phyloP scores from a whole-genome alignment of 768 basidiomycete species.

The Auriscalpium vulgare region DNA sequence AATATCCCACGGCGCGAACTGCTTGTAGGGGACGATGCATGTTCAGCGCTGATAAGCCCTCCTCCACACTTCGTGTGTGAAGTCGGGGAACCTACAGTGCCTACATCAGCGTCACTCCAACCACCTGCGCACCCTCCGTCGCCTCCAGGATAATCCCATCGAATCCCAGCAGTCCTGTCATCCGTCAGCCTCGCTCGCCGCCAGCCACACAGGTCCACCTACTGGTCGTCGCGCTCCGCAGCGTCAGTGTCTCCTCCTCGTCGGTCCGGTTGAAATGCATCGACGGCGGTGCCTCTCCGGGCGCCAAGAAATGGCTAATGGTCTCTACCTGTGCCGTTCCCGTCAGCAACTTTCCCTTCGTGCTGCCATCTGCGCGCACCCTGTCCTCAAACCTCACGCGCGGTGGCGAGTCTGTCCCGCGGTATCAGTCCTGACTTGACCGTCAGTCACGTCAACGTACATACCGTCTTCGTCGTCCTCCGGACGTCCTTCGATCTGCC shows the following conservation, averaged over 20 bases:
- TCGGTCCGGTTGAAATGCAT: conserved; percentile 78
- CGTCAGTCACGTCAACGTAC: neutral
- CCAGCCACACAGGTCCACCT: conserved; percentile 23
- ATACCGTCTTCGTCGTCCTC: conserved; percentile 81
- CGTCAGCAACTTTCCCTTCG: neutral
- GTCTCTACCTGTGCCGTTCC: conserved; percentile 56
- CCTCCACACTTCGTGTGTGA: no score
- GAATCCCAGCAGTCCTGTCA: conserved; percentile 57
- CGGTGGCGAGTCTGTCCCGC: conserved; percentile 56
- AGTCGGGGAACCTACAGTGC: no score
- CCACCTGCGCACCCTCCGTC: conserved; percentile 69
- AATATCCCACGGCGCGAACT: no score
- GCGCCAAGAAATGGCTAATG: conserved; percentile 70
- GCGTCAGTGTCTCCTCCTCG: conserved; percentile 61
- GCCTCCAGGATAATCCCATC: conserved; percentile 78
- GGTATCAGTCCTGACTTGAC: neutral
- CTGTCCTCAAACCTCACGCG: conserved; percentile 66
- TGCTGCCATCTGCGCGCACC: conserved; percentile 27
- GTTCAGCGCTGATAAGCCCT: no score
- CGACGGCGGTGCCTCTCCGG: conserved; percentile 65
- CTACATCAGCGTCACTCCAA: conserved; percentile 62
- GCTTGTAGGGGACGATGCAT: no score
- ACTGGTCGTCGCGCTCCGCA: conserved; percentile 66
- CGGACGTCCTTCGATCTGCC: conserved; percentile 75
- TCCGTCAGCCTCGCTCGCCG: conserved; percentile 9